Conservation (phyloP, 2,329 filamentous ascomycete species). For the Cordyceps tenuipes region DNA sequence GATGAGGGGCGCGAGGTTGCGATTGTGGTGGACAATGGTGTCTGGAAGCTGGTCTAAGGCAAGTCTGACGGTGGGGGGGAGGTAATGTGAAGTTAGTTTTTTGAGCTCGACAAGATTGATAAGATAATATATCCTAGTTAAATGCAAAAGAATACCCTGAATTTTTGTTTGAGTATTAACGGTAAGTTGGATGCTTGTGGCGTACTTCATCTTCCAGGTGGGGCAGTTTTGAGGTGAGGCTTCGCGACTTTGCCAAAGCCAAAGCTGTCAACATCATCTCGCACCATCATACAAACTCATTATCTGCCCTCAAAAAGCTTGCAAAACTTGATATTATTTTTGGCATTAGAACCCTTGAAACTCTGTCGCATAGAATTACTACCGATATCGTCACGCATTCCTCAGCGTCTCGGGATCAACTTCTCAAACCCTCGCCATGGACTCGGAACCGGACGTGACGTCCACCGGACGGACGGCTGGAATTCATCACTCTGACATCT, state of each 20-base stretch:
- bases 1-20: conserved; percentile 73
- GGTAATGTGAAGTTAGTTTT: neutral
- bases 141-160: no score
- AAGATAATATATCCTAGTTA: neutral
- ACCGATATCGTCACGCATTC: no score
- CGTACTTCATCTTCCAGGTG: neutral
- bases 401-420: no score
- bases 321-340: neutral
- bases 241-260: neutral
- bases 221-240: neutral
- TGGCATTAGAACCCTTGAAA: no score
- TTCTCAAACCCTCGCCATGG: neutral
- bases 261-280: neutral
- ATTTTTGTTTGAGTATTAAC: neutral
- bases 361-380: no score
- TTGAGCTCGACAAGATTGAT: neutral
- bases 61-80: neutral
- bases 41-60: conserved; percentile 55
- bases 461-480: neutral
- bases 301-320: neutral
- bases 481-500: conserved; percentile 31
- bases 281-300: neutral
- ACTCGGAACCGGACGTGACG: neutral
- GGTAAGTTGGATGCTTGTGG: neutral
- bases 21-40: conserved; percentile 57